phyloP scores from a whole-genome alignment of 257 asterid genomes.

The Plantago major region DNA sequence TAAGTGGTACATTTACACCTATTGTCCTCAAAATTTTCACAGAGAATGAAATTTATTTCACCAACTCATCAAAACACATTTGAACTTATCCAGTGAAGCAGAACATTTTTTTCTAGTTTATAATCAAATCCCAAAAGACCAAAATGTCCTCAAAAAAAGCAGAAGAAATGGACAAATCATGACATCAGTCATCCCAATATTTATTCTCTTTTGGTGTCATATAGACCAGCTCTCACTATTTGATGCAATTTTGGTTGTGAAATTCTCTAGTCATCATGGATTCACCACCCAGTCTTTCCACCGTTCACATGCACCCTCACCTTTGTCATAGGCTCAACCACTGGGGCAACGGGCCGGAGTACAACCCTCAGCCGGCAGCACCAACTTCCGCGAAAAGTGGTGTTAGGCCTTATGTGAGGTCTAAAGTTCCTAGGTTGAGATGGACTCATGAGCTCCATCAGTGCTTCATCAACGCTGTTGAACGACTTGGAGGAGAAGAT shows the following conservation, averaged over 20 bases:
- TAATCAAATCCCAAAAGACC: slow-evolving; percentile 29
- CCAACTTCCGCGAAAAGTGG: slow-evolving; percentile 12
- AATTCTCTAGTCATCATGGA: slow-evolving; percentile 23
- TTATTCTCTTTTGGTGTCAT: slow-evolving; percentile 44
- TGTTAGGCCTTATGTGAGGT: slow-evolving; percentile 59
- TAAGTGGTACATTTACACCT: slow-evolving; percentile 15
- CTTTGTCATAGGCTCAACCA: background rate
- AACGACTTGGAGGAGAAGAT: slow-evolving; percentile 72
- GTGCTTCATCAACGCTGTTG: slow-evolving; percentile 56
- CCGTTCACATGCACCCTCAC: background rate
- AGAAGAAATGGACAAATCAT: slow-evolving; percentile 48
- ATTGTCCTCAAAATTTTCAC: slow-evolving; percentile 5
- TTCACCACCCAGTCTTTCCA: slow-evolving; percentile 31
- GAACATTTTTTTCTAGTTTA: slow-evolving; percentile 20
- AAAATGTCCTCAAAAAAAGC: slow-evolving; percentile 39
- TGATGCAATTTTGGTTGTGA: background rate
- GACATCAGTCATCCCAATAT: slow-evolving; percentile 36
- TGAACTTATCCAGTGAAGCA: slow-evolving; percentile 33
- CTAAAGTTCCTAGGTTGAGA: slow-evolving; percentile 52
- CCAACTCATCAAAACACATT: slow-evolving; percentile 26
- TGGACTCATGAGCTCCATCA: slow-evolving; percentile 75
- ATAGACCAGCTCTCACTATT: slow-evolving; percentile 19
- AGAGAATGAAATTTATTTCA: slow-evolving; percentile 11
- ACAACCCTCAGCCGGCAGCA: background rate
- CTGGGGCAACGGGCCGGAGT: slow-evolving; percentile 2